Conservation (phyloP, 495 filamentous ascomycete genomes). For the Podospora conica region DNA sequence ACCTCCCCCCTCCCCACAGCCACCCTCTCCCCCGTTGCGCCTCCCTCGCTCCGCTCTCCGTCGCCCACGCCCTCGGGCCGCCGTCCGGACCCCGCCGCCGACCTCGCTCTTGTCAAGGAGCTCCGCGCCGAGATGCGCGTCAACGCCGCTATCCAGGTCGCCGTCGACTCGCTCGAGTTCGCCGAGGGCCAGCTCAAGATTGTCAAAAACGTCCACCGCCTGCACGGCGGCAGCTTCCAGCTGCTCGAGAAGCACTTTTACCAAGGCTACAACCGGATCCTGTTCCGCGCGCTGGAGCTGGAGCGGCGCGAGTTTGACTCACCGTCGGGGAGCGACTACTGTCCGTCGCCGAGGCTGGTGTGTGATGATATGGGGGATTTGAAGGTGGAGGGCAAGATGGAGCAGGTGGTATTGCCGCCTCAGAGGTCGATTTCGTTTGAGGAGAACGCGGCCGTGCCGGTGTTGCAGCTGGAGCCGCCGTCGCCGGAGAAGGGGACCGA, state of each 20-base stretch:
- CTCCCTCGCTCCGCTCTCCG: background rate
- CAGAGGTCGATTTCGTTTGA: conserved; percentile 2
- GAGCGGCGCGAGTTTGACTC: conserved; percentile 21
- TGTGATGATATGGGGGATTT: background rate
- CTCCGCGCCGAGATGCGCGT: conserved; percentile 29
- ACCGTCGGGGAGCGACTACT: conserved; percentile 2
- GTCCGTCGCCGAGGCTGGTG: background rate
- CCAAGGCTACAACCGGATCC: conserved; percentile 25
- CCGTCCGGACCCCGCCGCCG: conserved; percentile 4
- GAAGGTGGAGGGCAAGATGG: background rate
- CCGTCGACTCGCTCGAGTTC: conserved; percentile 29
- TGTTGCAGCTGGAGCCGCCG: background rate
- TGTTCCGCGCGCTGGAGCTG: conserved; percentile 24
- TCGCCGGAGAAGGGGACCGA: background rate
- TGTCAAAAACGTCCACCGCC: conserved; percentile 21
- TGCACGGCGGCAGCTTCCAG: conserved; percentile 23
- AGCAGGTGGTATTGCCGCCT: background rate
- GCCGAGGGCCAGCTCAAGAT: conserved; percentile 26
- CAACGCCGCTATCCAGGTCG: conserved; percentile 29
- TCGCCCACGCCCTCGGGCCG: background rate
- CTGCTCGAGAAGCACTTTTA: conserved; percentile 25
- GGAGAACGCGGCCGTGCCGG: background rate
- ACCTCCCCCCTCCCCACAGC: background rate
- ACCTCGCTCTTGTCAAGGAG: conserved; percentile 16
- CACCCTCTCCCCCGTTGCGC: background rate